Evolutionary conservation across 73 alveolate species (phyloP).

Genomic region (Paramecium bursaria): DNA sequence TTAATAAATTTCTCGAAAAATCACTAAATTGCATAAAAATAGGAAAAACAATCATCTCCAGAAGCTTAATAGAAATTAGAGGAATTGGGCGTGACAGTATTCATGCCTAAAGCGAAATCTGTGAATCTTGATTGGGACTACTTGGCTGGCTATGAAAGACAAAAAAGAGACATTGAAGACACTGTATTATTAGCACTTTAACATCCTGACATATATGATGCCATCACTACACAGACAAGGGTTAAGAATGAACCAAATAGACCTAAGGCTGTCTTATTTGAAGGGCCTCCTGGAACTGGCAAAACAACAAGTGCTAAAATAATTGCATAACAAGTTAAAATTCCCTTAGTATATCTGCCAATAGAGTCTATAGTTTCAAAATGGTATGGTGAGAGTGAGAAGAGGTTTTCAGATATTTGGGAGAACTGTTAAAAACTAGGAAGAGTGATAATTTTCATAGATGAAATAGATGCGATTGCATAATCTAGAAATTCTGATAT

Average conservation of each 20-base stretch:
- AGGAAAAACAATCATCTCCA: slow-evolving; percentile 35
- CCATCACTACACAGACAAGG: slow-evolving; percentile 84
- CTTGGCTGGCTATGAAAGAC: slow-evolving; percentile 92
- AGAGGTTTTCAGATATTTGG: slow-evolving; percentile 83
- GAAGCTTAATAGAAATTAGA: slow-evolving; percentile 77
- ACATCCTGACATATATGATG: slow-evolving; percentile 87
- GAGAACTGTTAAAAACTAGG: slow-evolving; percentile 86
- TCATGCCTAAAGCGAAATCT: slow-evolving; percentile 74
- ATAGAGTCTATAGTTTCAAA: slow-evolving; percentile 87
- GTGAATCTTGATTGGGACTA: slow-evolving; percentile 88
- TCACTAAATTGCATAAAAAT: not conserved
- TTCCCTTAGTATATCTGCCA: slow-evolving; percentile 90
- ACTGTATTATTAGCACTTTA: slow-evolving; percentile 86
- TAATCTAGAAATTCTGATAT: slow-evolving; percentile 85
- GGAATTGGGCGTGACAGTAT: slow-evolving; percentile 82
- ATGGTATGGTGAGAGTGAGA: slow-evolving; percentile 91
- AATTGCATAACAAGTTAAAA: slow-evolving; percentile 85
- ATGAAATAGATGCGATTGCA: slow-evolving; percentile 90
- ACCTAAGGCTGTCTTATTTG: slow-evolving; percentile 91
- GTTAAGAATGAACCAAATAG: slow-evolving; percentile 90
- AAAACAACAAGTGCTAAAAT: slow-evolving; percentile 93
- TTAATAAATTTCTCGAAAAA: slow-evolving; percentile 7
- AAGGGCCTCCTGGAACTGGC: slow-evolving; percentile 97
- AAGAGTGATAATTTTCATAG: slow-evolving; percentile 83
- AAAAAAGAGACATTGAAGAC: slow-evolving; percentile 90